Percentiles rank a stretch among this genome's conserved stretches.
Conservation (phyloP, 768 basidiomycete genomes). For the Suillus placidus region DNA sequence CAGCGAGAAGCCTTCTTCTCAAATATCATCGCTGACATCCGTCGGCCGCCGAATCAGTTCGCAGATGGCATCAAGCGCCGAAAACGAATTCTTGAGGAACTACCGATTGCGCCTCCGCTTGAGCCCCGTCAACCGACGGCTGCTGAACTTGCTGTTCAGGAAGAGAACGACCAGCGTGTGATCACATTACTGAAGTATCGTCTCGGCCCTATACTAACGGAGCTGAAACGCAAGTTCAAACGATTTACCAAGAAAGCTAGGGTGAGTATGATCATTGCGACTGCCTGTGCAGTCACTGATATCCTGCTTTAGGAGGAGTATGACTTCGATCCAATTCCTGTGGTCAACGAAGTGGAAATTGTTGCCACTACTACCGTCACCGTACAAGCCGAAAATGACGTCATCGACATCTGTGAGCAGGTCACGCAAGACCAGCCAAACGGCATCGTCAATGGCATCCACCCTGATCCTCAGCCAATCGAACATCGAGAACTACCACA, state of each 20-base stretch:
- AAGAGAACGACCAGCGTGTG: constrained; percentile 77
- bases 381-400: constrained; percentile 43
- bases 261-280: constrained; percentile 46
- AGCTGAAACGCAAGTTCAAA: constrained; percentile 92
- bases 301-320: constrained; percentile 68
- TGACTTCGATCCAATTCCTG: constrained; percentile 47
- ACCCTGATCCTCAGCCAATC: constrained; percentile 18
- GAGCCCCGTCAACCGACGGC: constrained; percentile 82
- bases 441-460: constrained; percentile 45
- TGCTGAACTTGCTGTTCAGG: constrained; percentile 80
- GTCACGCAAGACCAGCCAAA: constrained; percentile 33
- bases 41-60: constrained; percentile 81
- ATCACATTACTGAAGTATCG: constrained; percentile 85
- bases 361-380: constrained; percentile 42
- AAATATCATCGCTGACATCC: constrained; percentile 67
- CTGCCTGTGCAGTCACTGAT: constrained; percentile 16
- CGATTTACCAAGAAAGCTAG: constrained; percentile 80
- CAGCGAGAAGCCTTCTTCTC: constrained; percentile 79
- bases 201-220: constrained; percentile 86
- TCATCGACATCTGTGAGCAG: constrained; percentile 45
- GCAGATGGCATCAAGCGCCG: constrained; percentile 85
- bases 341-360: constrained; percentile 33
- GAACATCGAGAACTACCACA: constrained; percentile 35
- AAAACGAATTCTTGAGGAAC: constrained; percentile 80
- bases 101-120: constrained; percentile 88